Evolutionary conservation across 805 yeast genomes (phyloP).

Genomic region (Starmerella cellae): DNA sequence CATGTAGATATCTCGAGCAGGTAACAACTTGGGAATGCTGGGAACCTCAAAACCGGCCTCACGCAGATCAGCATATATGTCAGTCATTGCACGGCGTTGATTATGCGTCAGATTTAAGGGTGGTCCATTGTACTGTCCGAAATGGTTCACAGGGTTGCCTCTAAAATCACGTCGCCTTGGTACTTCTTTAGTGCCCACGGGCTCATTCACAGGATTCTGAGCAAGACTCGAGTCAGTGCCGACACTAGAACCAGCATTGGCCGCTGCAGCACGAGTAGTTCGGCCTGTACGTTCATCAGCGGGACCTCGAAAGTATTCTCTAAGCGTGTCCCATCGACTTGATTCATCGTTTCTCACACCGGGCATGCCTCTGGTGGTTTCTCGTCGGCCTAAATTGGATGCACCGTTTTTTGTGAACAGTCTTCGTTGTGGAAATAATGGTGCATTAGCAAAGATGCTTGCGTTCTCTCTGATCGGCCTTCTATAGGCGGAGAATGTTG

Average conservation of each 20-base stretch:
- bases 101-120: background rate
- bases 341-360: background rate
- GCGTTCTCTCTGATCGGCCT: background rate
- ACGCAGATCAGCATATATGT: background rate
- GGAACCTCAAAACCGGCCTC: conserved; percentile 3
- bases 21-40: background rate
- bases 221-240: too few species aligned
- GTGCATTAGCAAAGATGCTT: background rate
- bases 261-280: background rate
- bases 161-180: background rate
- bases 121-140: background rate
- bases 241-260: too few species aligned
- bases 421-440: background rate
- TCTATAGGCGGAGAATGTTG: background rate
- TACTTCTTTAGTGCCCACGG: background rate
- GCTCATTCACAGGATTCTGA: background rate
- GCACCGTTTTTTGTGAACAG: too few species aligned
- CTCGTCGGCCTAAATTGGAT: background rate
- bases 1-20: background rate
- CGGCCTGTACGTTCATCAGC: background rate
- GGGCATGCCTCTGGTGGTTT: background rate
- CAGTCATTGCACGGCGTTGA: background rate
- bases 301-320: background rate
- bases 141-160: background rate
- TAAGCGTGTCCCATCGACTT: background rate